phyloP scores from a whole-genome alignment of 2,329 filamentous ascomycete species.

The Alternaria sp. region DNA sequence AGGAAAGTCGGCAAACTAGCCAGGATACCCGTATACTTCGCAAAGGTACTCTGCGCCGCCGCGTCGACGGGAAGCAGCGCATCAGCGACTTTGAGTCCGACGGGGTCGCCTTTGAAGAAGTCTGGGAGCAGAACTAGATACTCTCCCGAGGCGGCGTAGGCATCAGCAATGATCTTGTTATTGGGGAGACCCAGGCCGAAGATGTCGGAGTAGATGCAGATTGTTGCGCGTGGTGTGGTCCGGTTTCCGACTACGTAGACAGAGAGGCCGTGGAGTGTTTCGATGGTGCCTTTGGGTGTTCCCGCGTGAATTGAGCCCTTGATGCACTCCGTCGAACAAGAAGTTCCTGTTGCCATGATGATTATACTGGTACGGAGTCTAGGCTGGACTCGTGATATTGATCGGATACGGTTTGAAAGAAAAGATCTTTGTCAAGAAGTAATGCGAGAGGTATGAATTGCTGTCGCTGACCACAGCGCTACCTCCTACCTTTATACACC shows the following conservation, averaged over 20 bases:
- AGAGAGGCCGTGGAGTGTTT: slow-evolving; percentile 25
- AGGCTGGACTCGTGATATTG: too few species aligned
- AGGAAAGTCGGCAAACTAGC: slow-evolving; percentile 29
- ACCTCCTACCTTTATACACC: not conserved
- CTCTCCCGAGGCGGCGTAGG: slow-evolving; percentile 26
- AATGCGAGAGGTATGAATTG: too few species aligned
- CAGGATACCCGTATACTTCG: slow-evolving; percentile 50
- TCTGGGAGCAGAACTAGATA: slow-evolving; percentile 34
- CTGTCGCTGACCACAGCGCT: not conserved
- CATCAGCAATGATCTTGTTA: slow-evolving; percentile 35
- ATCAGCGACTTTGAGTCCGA: slow-evolving; percentile 39
- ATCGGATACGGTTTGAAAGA: not conserved
- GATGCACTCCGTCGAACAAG: slow-evolving; percentile 29
- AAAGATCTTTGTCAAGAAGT: not conserved
- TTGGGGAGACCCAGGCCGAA: slow-evolving; percentile 32
- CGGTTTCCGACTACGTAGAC: slow-evolving; percentile 30
- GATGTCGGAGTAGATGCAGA: slow-evolving; percentile 34
- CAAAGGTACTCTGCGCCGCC: slow-evolving; percentile 42
- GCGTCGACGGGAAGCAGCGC: slow-evolving; percentile 46
- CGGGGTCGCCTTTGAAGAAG: slow-evolving; percentile 32
- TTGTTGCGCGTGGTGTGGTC: slow-evolving; percentile 21
- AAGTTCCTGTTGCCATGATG: slow-evolving; percentile 2
- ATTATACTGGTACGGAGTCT: not conserved
- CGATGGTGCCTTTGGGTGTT: slow-evolving; percentile 27
- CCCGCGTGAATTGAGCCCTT: slow-evolving; percentile 47